Base-by-base conservation (phyloP, 805 yeast genomes). In the Hanseniaspora osmophila region DNA sequence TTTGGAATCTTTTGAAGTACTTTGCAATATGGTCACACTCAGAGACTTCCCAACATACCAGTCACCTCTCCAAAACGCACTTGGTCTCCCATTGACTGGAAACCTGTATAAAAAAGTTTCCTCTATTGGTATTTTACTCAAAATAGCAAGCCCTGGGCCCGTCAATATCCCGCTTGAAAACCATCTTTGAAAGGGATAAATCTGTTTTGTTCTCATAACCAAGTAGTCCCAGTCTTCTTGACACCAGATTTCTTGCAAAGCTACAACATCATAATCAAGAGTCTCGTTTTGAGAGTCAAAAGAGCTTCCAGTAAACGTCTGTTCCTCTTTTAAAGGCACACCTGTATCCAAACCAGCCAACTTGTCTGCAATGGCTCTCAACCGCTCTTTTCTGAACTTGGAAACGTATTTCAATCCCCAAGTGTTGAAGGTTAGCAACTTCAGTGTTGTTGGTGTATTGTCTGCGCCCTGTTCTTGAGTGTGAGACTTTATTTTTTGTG, bases 11-110 rank as follows among this genome's bases (percentile, higher is more conserved):
- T 16, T 19, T 4, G 42, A 22, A 5, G 80, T 81, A 5, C 84
- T 80, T 46, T 66, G 66, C 38, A 92, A 65, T 3, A 77, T 61
- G 0, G 94, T 82, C 2, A 86, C 77, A 0, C 94, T 82, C 16
- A 86, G 75, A 9, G 90, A 74, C 59, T 92, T 92, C 9, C 98
- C 98, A 18, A 92, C 98, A 52, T 75, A 85, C 95, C 96, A 92
- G 60, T 92, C 98, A 33, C 98, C 98, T 48, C 97, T 68, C 66
- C 76, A 81, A 51, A 92, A 80, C 0, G 98, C 98, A 38, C 86
- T 77, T 1, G 97, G 95, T 44, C 96, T 69, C 1, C 98, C 98
- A 60, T 90, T 92, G 49, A 92, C 75, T 0, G 96, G 94, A 57
- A 85, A 92, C 17, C 94, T 67, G 57, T 84, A 82, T 41, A 92